Base-by-base conservation (phyloP, 1,284 basidiomycete genomes). In the Taiwanofungus camphoratus region DNA sequence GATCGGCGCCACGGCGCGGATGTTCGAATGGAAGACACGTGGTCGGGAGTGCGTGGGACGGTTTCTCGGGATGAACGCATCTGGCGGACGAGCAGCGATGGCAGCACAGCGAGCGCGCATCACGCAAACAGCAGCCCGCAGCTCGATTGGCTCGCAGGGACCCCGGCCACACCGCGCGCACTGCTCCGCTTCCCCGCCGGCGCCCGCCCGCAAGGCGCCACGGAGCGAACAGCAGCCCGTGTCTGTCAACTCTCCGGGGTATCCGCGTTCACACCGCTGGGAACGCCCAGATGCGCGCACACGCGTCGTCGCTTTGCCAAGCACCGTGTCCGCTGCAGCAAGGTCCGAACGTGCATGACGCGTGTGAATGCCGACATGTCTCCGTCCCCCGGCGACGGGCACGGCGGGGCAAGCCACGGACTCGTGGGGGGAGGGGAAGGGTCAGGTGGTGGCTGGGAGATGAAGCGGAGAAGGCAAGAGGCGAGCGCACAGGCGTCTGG, bases 11-110 rank as follows among this genome's bases (percentile, higher is more conserved):
- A 44, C 50, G 42, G 44, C 34, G 51, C 46, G 39, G 48, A 42
- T 27, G 42, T 55, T 46, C 51, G 46, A 50, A 43, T 42, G 20
- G 54, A 54, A 53, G 47, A 43, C 54, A 55, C 54, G 56, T 55
- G 55, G 52, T 51, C 54, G 56, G 50, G 51, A 39, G 46, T n/a
- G 44, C 51, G 52, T 53, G 54, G 41, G 52, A 45, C 41, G 40
- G 19, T 13, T 30, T 29, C 44, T 29, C 41, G 39, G 53, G 50
- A 30, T 39, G 42, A 53, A 42, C 41, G 27, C n/a, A 37, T 51
- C 50, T 20, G 42, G 46, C 48, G 48, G 41, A 41, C 20, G 40
- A 36, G 35, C 39, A 27, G 24, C 21, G 7, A 29, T 15, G 38
- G 44, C 38, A 33, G 12, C 26, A 36, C 51, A 33, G 48, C 41